Percentiles rank a stretch among this genome's conserved stretches.
Evolutionary conservation across 2,329 filamentous ascomycete genomes (phyloP).

Genomic region (Bimuria novae-zelandiae): DNA sequence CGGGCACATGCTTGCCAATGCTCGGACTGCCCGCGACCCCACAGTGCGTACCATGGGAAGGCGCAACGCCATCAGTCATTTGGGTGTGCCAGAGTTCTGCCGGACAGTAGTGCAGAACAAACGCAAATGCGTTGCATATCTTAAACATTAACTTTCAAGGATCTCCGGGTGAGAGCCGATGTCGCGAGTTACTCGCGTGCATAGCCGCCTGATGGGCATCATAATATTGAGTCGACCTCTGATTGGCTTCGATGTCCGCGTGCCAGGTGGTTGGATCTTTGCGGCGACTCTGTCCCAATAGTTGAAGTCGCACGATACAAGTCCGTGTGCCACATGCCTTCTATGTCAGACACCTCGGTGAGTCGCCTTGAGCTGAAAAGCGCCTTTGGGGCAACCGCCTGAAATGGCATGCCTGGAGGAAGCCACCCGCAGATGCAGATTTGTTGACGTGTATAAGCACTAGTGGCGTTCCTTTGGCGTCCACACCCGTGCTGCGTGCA

Average conservation of each 20-base stretch:
- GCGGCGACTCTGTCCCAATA: conserved; percentile 23
- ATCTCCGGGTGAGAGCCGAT: too few relatives aligned
- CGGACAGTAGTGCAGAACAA: not conserved
- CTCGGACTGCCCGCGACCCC: not conserved
- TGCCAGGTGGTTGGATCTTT: conserved; percentile 24
- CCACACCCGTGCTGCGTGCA: conserved; percentile 29
- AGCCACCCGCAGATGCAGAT: conserved; percentile 16
- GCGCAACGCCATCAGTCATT: not conserved
- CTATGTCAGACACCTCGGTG: conserved; percentile 10
- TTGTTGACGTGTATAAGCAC: conserved; percentile 26
- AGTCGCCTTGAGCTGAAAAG: conserved; percentile 13
- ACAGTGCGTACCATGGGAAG: too few relatives aligned
- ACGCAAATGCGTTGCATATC: not conserved
- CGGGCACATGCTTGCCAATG: not conserved
- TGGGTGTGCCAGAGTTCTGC: not conserved
- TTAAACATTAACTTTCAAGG: not conserved
- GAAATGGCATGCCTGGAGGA: conserved; percentile 3
- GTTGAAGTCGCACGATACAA: conserved; percentile 9
- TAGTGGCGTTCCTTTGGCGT: conserved; percentile 30
- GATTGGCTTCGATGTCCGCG: conserved; percentile 29
- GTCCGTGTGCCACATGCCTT: conserved; percentile 27
- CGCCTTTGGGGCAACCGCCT: conserved; percentile 11
- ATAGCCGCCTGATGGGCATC: conserved; percentile 18
- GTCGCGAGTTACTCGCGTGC: conserved; percentile 16
- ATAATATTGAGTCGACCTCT: conserved; percentile 17